These are phyloP conservation scores for Warburgia ugandensis DNA, from an alignment of 164 flowering plant genomes.

Conservation along the genomic window DNA sequence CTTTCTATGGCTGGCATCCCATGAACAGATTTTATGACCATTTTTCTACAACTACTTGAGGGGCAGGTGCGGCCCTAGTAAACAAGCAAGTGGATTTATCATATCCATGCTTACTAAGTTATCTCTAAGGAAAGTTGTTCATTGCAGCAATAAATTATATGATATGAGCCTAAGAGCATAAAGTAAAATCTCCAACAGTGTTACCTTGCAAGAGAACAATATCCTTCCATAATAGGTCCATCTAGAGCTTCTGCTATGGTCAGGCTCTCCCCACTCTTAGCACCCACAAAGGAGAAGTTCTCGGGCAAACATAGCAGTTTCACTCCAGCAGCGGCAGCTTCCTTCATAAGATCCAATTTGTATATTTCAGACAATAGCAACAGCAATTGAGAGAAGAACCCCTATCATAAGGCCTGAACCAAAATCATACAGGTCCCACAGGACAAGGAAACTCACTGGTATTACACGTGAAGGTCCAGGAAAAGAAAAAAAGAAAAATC, in stretches of 20 bases:
- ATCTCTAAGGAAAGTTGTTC: no score
- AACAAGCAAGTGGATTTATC: no score
- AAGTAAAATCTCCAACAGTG: background rate
- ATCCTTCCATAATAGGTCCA: slow-evolving; percentile 78
- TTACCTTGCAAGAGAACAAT: slow-evolving; percentile 85
- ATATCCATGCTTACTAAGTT: no score
- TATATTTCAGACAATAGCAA: background rate
- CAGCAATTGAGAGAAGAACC: background rate
- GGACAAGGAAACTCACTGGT: background rate
- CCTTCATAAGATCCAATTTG: slow-evolving; percentile 30
- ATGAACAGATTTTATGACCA: no score
- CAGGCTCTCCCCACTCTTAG: slow-evolving; percentile 58
- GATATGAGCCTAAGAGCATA: background rate
- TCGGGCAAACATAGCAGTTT: slow-evolving; percentile 86
- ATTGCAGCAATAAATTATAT: no score
- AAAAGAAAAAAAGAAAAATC: background rate
- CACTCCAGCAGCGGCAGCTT: slow-evolving; percentile 86
- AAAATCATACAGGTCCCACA: background rate
- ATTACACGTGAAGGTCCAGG: background rate
- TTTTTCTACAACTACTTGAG: no score
- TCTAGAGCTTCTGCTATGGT: slow-evolving; percentile 67
- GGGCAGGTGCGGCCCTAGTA: no score
- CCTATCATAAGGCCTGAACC: background rate
- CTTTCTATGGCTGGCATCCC: no score
- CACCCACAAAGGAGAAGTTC: slow-evolving; percentile 66